A percentile compares a stretch with the other conserved stretches of the same genome.
These are phyloP conservation scores for Ochetophila trinervis DNA, from an alignment of 306 rosid genomes.

Conservation along the genomic window DNA sequence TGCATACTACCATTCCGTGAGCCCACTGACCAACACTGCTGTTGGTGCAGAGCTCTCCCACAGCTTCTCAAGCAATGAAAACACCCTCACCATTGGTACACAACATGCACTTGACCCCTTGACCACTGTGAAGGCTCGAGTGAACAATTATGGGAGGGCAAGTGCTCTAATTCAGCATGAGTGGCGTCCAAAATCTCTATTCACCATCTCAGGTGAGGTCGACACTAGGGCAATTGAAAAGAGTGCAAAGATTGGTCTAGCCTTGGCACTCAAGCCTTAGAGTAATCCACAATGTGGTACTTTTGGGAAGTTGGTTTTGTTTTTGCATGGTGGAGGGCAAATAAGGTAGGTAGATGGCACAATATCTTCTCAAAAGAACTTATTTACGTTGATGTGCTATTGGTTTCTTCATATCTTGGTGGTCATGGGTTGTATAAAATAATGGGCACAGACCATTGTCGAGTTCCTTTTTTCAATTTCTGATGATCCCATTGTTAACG, in stretches of 20 bases:
- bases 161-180: conserved; percentile 86
- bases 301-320: conserved; percentile 21
- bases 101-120: conserved; percentile 84
- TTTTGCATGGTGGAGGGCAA: conserved; percentile 30
- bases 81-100: conserved; percentile 71
- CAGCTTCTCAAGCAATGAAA: conserved; percentile 69
- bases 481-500: conserved; percentile 8
- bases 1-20: conserved; percentile 73
- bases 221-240: conserved; percentile 76
- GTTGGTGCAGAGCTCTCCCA: conserved; percentile 92
- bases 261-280: conserved; percentile 81
- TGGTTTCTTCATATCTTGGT: conserved; percentile 45
- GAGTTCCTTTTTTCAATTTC: conserved; percentile 19
- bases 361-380: conserved; percentile 37
- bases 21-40: conserved; percentile 78
- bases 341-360: conserved; percentile 29
- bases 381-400: conserved; percentile 33
- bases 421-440: conserved; percentile 56
- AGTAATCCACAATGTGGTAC: neutral
- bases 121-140: conserved; percentile 77
- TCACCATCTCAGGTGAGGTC: conserved; percentile 85
- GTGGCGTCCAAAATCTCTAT: conserved; percentile 72
- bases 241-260: conserved; percentile 92
- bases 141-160: conserved; percentile 78
- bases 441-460: conserved; percentile 46